These are phyloP conservation scores for Collybia mongolica DNA, from an alignment of 768 basidiomycete species.

Conservation along the genomic window DNA sequence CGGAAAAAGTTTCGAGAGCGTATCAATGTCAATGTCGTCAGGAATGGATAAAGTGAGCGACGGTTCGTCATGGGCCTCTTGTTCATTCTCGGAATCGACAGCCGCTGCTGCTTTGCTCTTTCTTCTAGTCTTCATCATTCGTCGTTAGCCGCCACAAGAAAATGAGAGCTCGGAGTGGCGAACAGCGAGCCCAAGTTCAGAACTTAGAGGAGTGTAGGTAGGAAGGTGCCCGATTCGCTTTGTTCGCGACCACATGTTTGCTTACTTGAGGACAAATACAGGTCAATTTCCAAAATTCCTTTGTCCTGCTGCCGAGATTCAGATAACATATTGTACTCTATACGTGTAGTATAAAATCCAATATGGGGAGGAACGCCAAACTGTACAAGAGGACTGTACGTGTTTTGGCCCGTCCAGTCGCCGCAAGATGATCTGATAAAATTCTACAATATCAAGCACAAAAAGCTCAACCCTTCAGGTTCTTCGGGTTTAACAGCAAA, in stretches of 20 bases:
- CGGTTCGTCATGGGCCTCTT: constrained; percentile 31
- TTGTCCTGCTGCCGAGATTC: not conserved
- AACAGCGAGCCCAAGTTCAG: constrained; percentile 30
- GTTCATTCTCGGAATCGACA: constrained; percentile 27
- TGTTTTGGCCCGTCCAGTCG: not conserved
- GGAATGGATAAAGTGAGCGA: constrained; percentile 51
- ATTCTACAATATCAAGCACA: constrained; percentile 21
- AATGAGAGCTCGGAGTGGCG: constrained; percentile 28
- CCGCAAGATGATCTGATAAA: not conserved
- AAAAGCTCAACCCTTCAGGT: constrained; percentile 34
- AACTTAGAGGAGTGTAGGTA: constrained; percentile 5
- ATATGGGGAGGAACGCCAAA: constrained; percentile 69
- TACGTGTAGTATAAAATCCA: not conserved
- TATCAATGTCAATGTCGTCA: constrained; percentile 64
- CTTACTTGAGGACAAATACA: not conserved
- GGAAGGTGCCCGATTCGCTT: not conserved
- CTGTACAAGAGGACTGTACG: constrained; percentile 60
- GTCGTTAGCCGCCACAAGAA: constrained; percentile 5
- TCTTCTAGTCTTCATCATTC: constrained; percentile 55
- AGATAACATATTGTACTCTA: not conserved
- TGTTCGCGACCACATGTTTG: constrained; percentile 14
- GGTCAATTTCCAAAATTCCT: not conserved
- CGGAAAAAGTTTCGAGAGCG: constrained; percentile 59
- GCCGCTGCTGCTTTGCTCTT: constrained; percentile 56
- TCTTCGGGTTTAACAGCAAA: constrained; percentile 15